These are phyloP conservation scores for Yamadazyma mexicana DNA, from an alignment of 1,139 yeast species.

Conservation along the genomic window DNA sequence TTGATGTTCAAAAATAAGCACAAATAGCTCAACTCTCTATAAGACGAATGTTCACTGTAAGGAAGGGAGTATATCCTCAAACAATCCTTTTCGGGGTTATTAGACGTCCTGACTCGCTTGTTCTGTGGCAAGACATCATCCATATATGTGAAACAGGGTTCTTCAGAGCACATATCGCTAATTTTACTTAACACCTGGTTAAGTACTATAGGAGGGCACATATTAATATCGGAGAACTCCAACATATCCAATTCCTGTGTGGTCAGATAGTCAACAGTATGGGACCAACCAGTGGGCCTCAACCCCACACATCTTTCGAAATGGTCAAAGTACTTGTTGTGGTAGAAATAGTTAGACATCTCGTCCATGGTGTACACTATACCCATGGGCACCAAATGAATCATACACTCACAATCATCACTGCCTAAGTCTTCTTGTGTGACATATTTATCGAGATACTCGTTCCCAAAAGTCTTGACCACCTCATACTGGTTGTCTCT, in stretches of 20 bases:
- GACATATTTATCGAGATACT: constrained; percentile 30
- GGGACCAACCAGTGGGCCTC: constrained; percentile 89
- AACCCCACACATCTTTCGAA: constrained; percentile 64
- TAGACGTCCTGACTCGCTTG: constrained; percentile 18
- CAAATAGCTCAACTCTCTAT: constrained; percentile 71
- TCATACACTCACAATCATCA: constrained; percentile 48
- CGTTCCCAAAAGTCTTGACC: constrained; percentile 34
- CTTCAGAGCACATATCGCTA: constrained; percentile 15
- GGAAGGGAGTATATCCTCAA: constrained; percentile 65
- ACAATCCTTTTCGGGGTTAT: constrained; percentile 24
- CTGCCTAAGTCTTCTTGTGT: constrained; percentile 32
- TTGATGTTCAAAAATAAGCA: constrained; percentile 50
- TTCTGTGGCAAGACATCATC: constrained; percentile 37
- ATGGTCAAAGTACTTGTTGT: constrained; percentile 42
- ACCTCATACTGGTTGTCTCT: constrained; percentile 50
- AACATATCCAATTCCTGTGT: constrained; percentile 15
- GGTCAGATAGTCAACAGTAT: constrained; percentile 21
- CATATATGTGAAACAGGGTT: constrained; percentile 25
- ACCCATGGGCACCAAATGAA: constrained; percentile 71
- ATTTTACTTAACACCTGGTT: constrained; percentile 15
- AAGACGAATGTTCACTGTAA: constrained; percentile 92
- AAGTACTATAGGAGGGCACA: constrained; percentile 2
- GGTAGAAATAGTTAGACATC: constrained; percentile 51
- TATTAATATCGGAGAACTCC: constrained; percentile 17
- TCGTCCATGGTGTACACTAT: constrained; percentile 37